A percentile compares a stretch with the other conserved stretches of the same genome.
Conservation (phyloP, 2,329 filamentous ascomycete genomes). For the Geosmithia flava region DNA sequence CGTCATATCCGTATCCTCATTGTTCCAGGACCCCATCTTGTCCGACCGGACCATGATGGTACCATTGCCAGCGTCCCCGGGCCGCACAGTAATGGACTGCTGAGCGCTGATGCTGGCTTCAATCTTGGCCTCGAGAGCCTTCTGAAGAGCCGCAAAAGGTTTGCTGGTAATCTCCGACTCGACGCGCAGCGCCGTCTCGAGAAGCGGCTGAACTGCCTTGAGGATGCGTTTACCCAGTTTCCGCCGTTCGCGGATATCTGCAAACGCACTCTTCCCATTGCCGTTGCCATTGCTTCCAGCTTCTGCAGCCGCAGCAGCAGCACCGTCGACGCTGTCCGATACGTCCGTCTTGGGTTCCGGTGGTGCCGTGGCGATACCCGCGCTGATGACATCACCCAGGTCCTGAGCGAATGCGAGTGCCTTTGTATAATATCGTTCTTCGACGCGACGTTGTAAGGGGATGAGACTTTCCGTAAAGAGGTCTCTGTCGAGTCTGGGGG, state of each 20-base stretch:
- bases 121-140: constrained; percentile 62
- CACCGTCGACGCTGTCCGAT: constrained; percentile 2
- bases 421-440: constrained; percentile 44
- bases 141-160: constrained; percentile 55
- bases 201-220: constrained; percentile 64
- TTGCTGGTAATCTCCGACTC: constrained; percentile 72
- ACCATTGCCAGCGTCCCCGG: constrained; percentile 27
- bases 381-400: constrained; percentile 39
- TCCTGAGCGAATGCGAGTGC: constrained; percentile 44
- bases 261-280: constrained; percentile 23
- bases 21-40: constrained; percentile 5
- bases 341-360: constrained; percentile 5
- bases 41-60: constrained; percentile 39
- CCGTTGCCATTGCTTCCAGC: no score
- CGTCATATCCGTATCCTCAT: constrained; percentile 20
- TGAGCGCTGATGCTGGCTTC: constrained; percentile 51
- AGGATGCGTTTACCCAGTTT: constrained; percentile 83
- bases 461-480: constrained; percentile 42
- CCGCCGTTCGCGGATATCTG: constrained; percentile 68
- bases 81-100: constrained; percentile 17
- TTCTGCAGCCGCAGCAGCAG: constrained; percentile 13
- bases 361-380: constrained; percentile 32
- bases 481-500: constrained; percentile 48
- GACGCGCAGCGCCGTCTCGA: constrained; percentile 64
- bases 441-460: constrained; percentile 37